Evolutionary conservation across 768 basidiomycete genomes (phyloP), one percentile per base, ranked within the genome.

Genomic region (Coprinopsis sp.): DNA sequence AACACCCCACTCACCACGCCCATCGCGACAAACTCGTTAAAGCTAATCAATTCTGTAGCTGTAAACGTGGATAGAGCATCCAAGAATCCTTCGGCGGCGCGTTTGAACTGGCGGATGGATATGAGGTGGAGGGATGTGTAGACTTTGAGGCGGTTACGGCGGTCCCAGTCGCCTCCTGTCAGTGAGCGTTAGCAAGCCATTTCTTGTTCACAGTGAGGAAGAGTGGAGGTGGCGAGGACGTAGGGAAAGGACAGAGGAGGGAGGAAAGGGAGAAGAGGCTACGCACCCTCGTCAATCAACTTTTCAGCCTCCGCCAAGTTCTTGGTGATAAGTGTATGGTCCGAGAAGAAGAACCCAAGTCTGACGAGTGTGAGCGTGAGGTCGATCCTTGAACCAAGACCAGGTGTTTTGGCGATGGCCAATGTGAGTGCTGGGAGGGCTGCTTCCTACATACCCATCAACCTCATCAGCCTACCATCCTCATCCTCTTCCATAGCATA

Each of bases 131-230:
- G 70, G 38, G 87, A 94, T 41, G 81, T 80, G 70, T 98, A 99
- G 33, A 97, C 95, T 66, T 99, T 99, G 57, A 97, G 79, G 36
- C 95, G 80, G 65, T 97, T 99, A 30, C 93, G 81, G 44, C 95
- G 75, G 64, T 99, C 95, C 95, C 95, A 99, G 68, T 99, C 95
- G 36, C 95, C 95, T 1, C 95, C 95, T 63, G 56, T 97, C 93
- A 44, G 96, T 87, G 33, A 96, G 73, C 46, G 91, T 93, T n/a
- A n/a, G n/a, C n/a, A n/a, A n/a, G n/a, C n/a, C n/a, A n/a, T n/a
- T n/a, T n/a, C n/a, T n/a, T n/a, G n/a, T n/a, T n/a, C n/a, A n/a
- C n/a, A n/a, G n/a, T n/a, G n/a, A n/a, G n/a, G n/a, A n/a, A n/a
- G n/a, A n/a, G n/a, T n/a, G n/a, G n/a, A n/a, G n/a, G n/a, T n/a